phyloP scores from a whole-genome alignment of 2,329 filamentous ascomycete species.

The Hypomyces perniciosus region DNA sequence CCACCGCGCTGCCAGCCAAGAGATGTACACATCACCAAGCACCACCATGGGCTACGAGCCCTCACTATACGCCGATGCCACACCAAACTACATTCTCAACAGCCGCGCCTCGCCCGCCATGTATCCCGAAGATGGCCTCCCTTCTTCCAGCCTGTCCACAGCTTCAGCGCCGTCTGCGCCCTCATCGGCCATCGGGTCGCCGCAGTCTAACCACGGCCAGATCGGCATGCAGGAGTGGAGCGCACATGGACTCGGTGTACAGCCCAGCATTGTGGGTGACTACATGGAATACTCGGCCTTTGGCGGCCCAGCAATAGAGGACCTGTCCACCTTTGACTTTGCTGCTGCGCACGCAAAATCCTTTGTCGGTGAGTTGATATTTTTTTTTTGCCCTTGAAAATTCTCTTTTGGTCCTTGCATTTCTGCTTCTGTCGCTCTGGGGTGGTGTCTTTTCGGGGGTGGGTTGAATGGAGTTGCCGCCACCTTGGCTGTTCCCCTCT shows the following conservation, averaged over 20 bases:
- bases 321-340: conserved; percentile 44
- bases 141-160: conserved; percentile 55
- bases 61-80: conserved; percentile 41
- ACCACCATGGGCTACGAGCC: conserved; percentile 38
- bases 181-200: conserved; percentile 62
- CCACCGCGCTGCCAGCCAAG: conserved; percentile 25
- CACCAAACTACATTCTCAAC: conserved; percentile 38
- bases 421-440: neutral
- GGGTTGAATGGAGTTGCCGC: neutral
- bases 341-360: conserved; percentile 36
- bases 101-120: conserved; percentile 42
- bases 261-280: conserved; percentile 57
- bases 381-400: no score
- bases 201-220: conserved; percentile 55
- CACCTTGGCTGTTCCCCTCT: neutral
- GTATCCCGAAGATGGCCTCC: conserved; percentile 45
- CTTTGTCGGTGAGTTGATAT: conserved; percentile 51
- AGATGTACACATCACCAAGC: conserved; percentile 22
- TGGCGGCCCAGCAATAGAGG: conserved; percentile 44
- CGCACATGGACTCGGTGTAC: conserved; percentile 48
- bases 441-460: neutral
- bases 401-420: no score
- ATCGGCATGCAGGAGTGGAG: conserved; percentile 55
- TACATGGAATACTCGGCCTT: conserved; percentile 53
- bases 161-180: conserved; percentile 57